Evolutionary conservation across 176 grass and related monocot species (phyloP).

Genomic region (Oryza glaberrima): DNA sequence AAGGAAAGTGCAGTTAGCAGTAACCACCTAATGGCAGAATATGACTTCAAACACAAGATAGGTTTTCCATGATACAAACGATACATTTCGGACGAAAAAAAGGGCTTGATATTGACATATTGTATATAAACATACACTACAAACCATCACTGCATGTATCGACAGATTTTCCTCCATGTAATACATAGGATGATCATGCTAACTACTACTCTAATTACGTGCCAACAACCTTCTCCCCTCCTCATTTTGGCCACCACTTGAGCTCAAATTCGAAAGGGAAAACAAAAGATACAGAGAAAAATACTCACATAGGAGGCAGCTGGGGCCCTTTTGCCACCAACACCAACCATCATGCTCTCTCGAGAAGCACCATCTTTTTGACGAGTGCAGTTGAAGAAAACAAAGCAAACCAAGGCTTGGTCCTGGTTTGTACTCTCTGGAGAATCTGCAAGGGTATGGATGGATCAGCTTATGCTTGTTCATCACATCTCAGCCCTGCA

Average conservation of each 20-base stretch:
- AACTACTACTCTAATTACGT: slow-evolving; percentile 41
- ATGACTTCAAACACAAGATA: slow-evolving; percentile 21
- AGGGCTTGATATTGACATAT: slow-evolving; percentile 52
- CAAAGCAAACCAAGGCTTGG: slow-evolving; percentile 38
- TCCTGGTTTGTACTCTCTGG: slow-evolving; percentile 49
- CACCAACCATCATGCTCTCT: slow-evolving; percentile 52
- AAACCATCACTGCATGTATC: slow-evolving; percentile 96
- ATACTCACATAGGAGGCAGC: slow-evolving; percentile 53
- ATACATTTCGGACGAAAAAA: slow-evolving; percentile 2
- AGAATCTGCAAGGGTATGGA: slow-evolving; percentile 54
- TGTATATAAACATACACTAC: slow-evolving; percentile 54
- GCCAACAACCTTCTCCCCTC: slow-evolving; percentile 30
- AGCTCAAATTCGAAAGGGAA: slow-evolving; percentile 22
- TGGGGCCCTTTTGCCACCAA: slow-evolving; percentile 37
- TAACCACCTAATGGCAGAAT: not conserved
- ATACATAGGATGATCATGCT: slow-evolving; percentile 96
- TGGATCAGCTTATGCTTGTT: slow-evolving; percentile 65
- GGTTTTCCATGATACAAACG: slow-evolving; percentile 34
- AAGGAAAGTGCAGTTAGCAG: not conserved
- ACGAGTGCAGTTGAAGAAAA: slow-evolving; percentile 36
- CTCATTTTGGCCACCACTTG: slow-evolving; percentile 27
- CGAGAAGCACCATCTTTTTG: slow-evolving; percentile 35
- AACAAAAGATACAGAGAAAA: slow-evolving; percentile 18
- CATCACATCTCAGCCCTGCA: slow-evolving; percentile 76
- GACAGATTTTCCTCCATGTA: slow-evolving; percentile 75